Conservation (phyloP, 345 rosid species). For the Populus deltoides region DNA sequence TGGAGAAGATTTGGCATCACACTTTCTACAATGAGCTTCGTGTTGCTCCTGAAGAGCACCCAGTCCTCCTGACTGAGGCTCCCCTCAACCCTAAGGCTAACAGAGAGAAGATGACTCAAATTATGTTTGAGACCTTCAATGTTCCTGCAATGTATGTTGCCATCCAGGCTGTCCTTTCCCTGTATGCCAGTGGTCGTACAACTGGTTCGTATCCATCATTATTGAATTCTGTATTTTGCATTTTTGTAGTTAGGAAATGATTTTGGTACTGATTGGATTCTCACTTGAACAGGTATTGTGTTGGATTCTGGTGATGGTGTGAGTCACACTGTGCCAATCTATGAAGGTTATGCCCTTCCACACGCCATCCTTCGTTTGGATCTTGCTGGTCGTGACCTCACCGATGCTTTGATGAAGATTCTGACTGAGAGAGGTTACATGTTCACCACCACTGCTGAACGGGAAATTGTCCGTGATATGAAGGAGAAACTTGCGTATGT, state of each 20-base stretch:
- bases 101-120: conserved; percentile 80
- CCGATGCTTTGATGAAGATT: conserved; percentile 61
- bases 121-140: conserved; percentile 69
- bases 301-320: conserved; percentile 74
- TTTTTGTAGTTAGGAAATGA: neutral
- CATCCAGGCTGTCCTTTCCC: conserved; percentile 60
- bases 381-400: conserved; percentile 65
- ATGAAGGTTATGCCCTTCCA: conserved; percentile 62
- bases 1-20: conserved; percentile 84
- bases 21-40: conserved; percentile 74
- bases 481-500: conserved; percentile 72
- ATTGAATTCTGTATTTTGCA: neutral
- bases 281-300: conserved; percentile 48
- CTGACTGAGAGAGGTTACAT: conserved; percentile 64
- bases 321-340: conserved; percentile 64
- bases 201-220: conserved; percentile 37
- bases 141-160: conserved; percentile 69
- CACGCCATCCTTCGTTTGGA: conserved; percentile 63
- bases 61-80: conserved; percentile 60
- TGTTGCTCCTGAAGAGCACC: conserved; percentile 68
- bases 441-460: conserved; percentile 71
- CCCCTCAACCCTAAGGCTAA: conserved; percentile 70
- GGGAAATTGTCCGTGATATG: conserved; percentile 90
- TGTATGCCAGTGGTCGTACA: conserved; percentile 67
- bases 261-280: neutral